These are phyloP conservation scores for Helotiales sp. DNA, from an alignment of 2,329 filamentous ascomycete genomes.

Conservation along the genomic window DNA sequence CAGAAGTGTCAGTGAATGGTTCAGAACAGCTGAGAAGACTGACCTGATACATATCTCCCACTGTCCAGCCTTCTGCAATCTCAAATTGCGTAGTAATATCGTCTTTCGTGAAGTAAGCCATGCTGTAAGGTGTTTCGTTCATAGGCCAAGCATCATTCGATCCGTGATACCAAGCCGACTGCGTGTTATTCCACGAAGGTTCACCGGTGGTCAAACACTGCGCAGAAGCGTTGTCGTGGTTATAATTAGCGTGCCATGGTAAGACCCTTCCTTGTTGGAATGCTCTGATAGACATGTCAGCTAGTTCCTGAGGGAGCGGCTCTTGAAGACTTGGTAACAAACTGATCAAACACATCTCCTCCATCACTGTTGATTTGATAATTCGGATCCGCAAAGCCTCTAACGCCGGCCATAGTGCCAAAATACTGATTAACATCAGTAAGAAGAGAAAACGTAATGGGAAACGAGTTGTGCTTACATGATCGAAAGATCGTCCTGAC, in stretches of 20 bases:
- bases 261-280: neutral
- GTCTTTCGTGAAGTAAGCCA: conserved; percentile 48
- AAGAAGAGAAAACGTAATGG: too few relatives aligned
- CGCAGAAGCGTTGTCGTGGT: conserved; percentile 49
- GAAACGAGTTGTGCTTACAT: conserved; percentile 28
- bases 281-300: too few relatives aligned
- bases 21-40: neutral
- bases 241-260: conserved; percentile 56
- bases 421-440: too few relatives aligned
- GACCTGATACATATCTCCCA: conserved; percentile 55
- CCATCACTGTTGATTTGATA: conserved; percentile 48
- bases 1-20: neutral
- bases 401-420: conserved; percentile 54
- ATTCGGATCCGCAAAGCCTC: conserved; percentile 55
- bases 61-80: conserved; percentile 52
- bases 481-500: conserved; percentile 42
- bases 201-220: conserved; percentile 52
- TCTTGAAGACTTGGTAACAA: conserved; percentile 30
- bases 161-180: conserved; percentile 48
- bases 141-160: conserved; percentile 53
- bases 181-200: conserved; percentile 51
- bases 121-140: conserved; percentile 52
- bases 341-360: conserved; percentile 49
- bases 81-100: conserved; percentile 54
- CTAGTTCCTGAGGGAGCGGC: too few relatives aligned